Percentiles rank a stretch among this genome's conserved stretches.
These are phyloP conservation scores for Tetrapisispora fleetii DNA, from an alignment of 805 yeast species.

Conservation along the genomic window DNA sequence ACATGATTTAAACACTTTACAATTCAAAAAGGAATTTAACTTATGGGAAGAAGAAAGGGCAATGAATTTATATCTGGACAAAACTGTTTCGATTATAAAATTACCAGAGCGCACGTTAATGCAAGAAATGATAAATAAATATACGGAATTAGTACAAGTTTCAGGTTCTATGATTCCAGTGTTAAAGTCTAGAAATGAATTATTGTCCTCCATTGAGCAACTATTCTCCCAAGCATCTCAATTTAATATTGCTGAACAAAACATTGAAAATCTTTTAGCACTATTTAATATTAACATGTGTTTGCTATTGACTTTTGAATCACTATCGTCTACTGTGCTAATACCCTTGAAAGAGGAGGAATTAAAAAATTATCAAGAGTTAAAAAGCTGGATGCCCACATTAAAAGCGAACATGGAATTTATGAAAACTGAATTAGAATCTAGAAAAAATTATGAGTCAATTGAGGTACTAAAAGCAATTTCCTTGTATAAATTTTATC, in stretches of 20 bases:
- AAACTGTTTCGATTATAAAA: constrained; percentile 8
- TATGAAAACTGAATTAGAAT: constrained; percentile 17
- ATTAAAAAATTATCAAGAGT: constrained; percentile 10
- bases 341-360: constrained; percentile 22
- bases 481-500: constrained; percentile 19
- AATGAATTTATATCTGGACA: constrained; percentile 3
- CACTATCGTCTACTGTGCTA: constrained; percentile 22
- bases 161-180: constrained; percentile 18
- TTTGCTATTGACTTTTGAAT: constrained; percentile 19
- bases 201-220: constrained; percentile 14
- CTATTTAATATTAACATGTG: constrained; percentile 16
- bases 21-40: constrained; percentile 9
- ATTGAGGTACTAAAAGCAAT: constrained; percentile 15
- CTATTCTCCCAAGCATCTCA: constrained; percentile 14
- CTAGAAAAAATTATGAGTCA: constrained; percentile 12
- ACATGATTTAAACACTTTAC: constrained; percentile 6
- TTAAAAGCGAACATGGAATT: constrained; percentile 13
- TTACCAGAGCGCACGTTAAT: constrained; percentile 15
- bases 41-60: constrained; percentile 9
- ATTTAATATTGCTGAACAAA: constrained; percentile 11
- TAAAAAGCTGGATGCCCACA: constrained; percentile 12
- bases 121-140: constrained; percentile 15
- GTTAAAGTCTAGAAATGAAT: constrained; percentile 15
- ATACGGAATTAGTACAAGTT: constrained; percentile 14
- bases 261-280: constrained; percentile 14